Evolutionary conservation across 2,329 filamentous ascomycete species (phyloP).

Genomic region (Camillea tinctor): DNA sequence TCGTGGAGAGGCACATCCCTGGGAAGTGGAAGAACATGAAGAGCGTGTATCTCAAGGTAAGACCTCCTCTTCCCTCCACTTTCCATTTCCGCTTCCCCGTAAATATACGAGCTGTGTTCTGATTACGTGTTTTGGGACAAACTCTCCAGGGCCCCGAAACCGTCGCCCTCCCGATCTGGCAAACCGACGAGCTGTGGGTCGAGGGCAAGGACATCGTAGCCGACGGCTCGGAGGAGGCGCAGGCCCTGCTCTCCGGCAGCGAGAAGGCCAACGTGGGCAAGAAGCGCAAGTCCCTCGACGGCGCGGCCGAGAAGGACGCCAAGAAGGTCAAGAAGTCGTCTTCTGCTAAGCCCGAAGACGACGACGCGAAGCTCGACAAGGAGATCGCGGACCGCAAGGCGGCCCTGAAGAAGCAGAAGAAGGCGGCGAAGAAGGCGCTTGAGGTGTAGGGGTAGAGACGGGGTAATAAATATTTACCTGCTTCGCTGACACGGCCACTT

Average conservation of each 20-base stretch:
- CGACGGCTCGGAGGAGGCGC: conserved; percentile 47
- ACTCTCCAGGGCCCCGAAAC: conserved; percentile 83
- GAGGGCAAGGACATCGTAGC: conserved; percentile 69
- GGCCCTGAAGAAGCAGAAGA: conserved; percentile 59
- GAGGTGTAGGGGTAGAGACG: conserved; percentile 36
- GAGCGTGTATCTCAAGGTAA: background rate
- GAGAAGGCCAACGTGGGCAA: conserved; percentile 62
- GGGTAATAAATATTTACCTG: no score
- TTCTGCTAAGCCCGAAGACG: conserved; percentile 38
- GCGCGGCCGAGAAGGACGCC: conserved; percentile 32
- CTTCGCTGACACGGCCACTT: no score
- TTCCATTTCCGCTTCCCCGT: background rate
- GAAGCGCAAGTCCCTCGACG: conserved; percentile 56
- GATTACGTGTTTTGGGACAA: conserved; percentile 61
- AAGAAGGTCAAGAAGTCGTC: conserved; percentile 45
- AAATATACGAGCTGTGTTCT: conserved; percentile 4
- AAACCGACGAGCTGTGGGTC: conserved; percentile 88
- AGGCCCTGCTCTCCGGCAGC: conserved; percentile 40
- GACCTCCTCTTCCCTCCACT: no score
- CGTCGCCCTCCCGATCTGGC: conserved; percentile 87
- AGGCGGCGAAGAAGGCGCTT: conserved; percentile 51
- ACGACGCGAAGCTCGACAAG: conserved; percentile 55
- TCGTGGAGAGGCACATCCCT: conserved; percentile 78
- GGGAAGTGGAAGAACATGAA: conserved; percentile 86
- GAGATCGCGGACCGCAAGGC: conserved; percentile 60